phyloP scores from a whole-genome alignment of 345 rosid genomes.

The Lepidium africanum region DNA sequence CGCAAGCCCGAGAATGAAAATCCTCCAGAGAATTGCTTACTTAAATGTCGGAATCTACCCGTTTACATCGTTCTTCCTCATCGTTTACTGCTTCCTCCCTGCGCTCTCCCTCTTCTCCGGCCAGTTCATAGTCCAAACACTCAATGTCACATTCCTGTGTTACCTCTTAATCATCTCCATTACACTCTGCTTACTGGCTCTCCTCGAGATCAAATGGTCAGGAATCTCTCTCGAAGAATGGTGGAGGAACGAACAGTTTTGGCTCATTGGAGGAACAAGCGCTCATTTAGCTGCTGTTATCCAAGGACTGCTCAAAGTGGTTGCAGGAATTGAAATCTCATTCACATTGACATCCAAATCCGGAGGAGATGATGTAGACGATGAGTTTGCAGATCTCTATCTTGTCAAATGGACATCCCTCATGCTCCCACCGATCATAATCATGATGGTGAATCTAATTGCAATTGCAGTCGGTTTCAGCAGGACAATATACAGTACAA shows the following conservation, averaged over 20 bases:
- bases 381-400: constrained; percentile 90
- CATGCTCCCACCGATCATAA: constrained; percentile 89
- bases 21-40: constrained; percentile 88
- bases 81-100: constrained; percentile 97
- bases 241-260: constrained; percentile 98
- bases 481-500: constrained; percentile 76
- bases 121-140: constrained; percentile 81
- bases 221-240: constrained; percentile 93
- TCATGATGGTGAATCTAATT: constrained; percentile 89
- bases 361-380: constrained; percentile 79
- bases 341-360: constrained; percentile 95
- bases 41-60: constrained; percentile 96
- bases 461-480: constrained; percentile 92
- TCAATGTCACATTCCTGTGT: constrained; percentile 70
- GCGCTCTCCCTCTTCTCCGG: constrained; percentile 98
- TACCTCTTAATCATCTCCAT: constrained; percentile 73
- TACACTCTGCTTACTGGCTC: constrained; percentile 67
- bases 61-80: constrained; percentile 86
- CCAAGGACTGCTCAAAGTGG: constrained; percentile 82
- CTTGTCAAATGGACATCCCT: constrained; percentile 78
- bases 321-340: constrained; percentile 95
- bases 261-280: constrained; percentile 97
- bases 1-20: constrained; percentile 80
- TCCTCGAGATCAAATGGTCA: constrained; percentile 97
- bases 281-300: constrained; percentile 96